Conservation (phyloP, 2,329 filamentous ascomycete species). For the Colletotrichum sojae region DNA sequence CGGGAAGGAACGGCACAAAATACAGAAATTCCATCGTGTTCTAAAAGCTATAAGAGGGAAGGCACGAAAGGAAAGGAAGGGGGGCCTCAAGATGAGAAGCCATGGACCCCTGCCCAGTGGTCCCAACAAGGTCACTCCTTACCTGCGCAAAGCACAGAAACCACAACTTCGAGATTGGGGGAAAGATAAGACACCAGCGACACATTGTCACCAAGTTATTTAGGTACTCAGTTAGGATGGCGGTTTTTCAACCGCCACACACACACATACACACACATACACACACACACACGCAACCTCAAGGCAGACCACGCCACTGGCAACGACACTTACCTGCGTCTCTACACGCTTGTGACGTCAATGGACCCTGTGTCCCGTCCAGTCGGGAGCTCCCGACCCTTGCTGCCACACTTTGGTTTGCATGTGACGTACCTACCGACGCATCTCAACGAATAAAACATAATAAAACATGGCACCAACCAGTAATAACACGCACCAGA, state of each 20-base stretch:
- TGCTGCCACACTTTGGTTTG: slow-evolving; percentile 22
- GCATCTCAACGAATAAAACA: background rate
- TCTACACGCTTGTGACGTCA: slow-evolving; percentile 25
- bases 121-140: background rate
- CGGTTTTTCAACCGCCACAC: background rate
- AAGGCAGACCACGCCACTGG: background rate
- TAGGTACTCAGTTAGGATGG: no score
- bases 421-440: slow-evolving; percentile 35
- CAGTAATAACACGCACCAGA: no score
- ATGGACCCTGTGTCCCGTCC: slow-evolving; percentile 23
- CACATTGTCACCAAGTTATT: no score
- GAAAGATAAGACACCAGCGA: no score
- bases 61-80: no score
- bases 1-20: background rate
- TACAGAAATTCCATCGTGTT: slow-evolving; percentile 26
- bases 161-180: no score
- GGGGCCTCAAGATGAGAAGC: background rate
- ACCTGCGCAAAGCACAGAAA: no score
- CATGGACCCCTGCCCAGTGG: background rate
- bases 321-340: no score
- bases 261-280: background rate
- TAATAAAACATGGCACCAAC: no score
- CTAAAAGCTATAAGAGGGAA: background rate
- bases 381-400: slow-evolving; percentile 40
- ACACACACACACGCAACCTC: background rate